Conservation (phyloP, 768 basidiomycete species). For the Ramaria sp. region DNA sequence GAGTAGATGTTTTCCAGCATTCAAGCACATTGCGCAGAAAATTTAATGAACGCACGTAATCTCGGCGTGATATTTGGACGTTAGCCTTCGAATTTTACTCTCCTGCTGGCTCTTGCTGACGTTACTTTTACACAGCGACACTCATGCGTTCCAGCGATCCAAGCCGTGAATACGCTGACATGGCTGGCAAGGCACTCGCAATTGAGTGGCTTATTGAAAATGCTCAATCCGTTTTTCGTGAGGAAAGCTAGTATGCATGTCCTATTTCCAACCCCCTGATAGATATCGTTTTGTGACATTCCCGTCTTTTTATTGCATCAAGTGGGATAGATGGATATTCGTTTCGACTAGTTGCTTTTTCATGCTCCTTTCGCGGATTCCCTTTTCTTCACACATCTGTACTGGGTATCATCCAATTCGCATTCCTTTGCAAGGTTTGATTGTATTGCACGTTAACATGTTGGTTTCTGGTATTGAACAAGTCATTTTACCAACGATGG, state of each 20-base stretch:
- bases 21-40: slow-evolving; percentile 52
- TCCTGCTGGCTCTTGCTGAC: slow-evolving; percentile 4
- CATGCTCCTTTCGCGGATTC: neutral
- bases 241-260: neutral
- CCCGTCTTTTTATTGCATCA: neutral
- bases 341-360: neutral
- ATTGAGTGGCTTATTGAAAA: slow-evolving; percentile 95
- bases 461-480: neutral
- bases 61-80: slow-evolving; percentile 97
- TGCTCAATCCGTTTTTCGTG: slow-evolving; percentile 43
- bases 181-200: slow-evolving; percentile 90
- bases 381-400: neutral
- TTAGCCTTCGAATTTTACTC: slow-evolving; percentile 34
- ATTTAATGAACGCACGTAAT: slow-evolving; percentile 92
- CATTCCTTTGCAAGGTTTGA: neutral
- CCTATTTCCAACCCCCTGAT: neutral
- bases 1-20: slow-evolving; percentile 28
- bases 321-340: neutral
- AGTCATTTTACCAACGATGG: too few species aligned
- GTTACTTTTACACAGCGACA: slow-evolving; percentile 47
- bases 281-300: neutral
- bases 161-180: slow-evolving; percentile 87
- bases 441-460: neutral
- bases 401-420: neutral
- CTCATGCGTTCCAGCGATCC: slow-evolving; percentile 85